Evolutionary conservation across 495 filamentous ascomycete genomes (phyloP).

Genomic region (Penicillium macrosclerotiorum): DNA sequence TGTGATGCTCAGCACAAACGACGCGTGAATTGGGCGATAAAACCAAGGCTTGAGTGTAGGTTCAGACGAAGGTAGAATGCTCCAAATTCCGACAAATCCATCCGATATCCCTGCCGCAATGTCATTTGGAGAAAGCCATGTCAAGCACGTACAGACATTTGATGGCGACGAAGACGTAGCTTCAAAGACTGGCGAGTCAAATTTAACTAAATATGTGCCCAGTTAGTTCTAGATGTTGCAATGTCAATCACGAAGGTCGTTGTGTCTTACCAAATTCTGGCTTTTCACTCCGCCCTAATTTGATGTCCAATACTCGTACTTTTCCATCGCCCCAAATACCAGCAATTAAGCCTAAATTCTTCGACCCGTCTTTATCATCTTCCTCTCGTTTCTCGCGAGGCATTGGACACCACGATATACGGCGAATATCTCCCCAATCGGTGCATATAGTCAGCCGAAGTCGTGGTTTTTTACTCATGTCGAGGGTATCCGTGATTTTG

Average conservation of each 20-base stretch:
- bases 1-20: slow-evolving; percentile 56
- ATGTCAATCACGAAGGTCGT: not conserved
- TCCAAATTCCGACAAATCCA: slow-evolving; percentile 59
- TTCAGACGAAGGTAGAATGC: slow-evolving; percentile 38
- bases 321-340: slow-evolving; percentile 61
- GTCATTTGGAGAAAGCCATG: slow-evolving; percentile 60
- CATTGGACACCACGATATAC: slow-evolving; percentile 64
- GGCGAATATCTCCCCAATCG: slow-evolving; percentile 59
- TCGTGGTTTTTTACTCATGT: slow-evolving; percentile 37
- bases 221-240: not conserved
- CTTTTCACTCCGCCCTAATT: slow-evolving; percentile 28
- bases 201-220: slow-evolving; percentile 34
- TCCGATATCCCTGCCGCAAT: slow-evolving; percentile 63
- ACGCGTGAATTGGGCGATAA: slow-evolving; percentile 55
- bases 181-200: slow-evolving; percentile 54
- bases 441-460: slow-evolving; percentile 56
- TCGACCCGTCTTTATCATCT: slow-evolving; percentile 29
- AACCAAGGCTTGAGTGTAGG: slow-evolving; percentile 47
- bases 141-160: slow-evolving; percentile 56
- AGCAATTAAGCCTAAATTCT: slow-evolving; percentile 58
- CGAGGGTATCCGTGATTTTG: slow-evolving; percentile 29
- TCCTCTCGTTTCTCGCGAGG: slow-evolving; percentile 33
- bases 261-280: slow-evolving; percentile 37
- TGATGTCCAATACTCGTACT: slow-evolving; percentile 58
- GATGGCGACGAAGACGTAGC: slow-evolving; percentile 42